Conservation (phyloP, 768 basidiomycete species). For the Termitomyces sp. region DNA sequence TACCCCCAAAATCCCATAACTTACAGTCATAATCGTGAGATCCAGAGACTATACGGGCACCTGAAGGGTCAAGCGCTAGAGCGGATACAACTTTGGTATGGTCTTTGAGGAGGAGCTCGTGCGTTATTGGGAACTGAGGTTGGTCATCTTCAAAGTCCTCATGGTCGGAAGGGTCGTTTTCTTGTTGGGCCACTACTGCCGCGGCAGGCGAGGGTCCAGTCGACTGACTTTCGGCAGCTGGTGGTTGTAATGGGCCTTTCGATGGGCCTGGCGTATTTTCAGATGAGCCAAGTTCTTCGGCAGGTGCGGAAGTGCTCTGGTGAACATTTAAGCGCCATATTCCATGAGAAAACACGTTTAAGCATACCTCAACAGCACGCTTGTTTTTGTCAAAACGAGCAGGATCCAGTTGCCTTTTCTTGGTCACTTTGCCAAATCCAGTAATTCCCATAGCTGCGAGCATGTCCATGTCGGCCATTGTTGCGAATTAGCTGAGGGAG, state of each 20-base stretch:
- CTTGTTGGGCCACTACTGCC: constrained; percentile 15
- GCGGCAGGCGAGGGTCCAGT: constrained; percentile 22
- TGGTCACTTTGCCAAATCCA: constrained; percentile 73
- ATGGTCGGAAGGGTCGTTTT: constrained; percentile 53
- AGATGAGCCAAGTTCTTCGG: background rate
- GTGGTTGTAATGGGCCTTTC: constrained; percentile 1
- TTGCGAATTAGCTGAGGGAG: background rate
- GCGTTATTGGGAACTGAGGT: constrained; percentile 78
- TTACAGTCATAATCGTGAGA: constrained; percentile 98
- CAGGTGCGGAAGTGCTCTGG: constrained; percentile 1
- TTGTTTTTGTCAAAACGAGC: constrained; percentile 75
- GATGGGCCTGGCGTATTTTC: constrained; percentile 16
- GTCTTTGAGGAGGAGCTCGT: constrained; percentile 90
- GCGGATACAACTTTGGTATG: constrained; percentile 96
- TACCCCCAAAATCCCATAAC: constrained; percentile 99
- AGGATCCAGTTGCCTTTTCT: constrained; percentile 68
- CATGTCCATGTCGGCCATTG: constrained; percentile 55
- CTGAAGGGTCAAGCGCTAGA: constrained; percentile 87
- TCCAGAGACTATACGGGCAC: constrained; percentile 86
- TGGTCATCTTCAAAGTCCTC: constrained; percentile 39
- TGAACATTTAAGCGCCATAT: background rate
- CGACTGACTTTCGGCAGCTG: constrained; percentile 11
- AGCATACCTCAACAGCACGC: constrained; percentile 43
- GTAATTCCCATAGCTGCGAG: constrained; percentile 80
- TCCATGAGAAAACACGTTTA: background rate